Percentiles rank a stretch among this genome's conserved stretches.
Evolutionary conservation across 768 basidiomycete species (phyloP).

Genomic region (Leccinellum rugosiceps): DNA sequence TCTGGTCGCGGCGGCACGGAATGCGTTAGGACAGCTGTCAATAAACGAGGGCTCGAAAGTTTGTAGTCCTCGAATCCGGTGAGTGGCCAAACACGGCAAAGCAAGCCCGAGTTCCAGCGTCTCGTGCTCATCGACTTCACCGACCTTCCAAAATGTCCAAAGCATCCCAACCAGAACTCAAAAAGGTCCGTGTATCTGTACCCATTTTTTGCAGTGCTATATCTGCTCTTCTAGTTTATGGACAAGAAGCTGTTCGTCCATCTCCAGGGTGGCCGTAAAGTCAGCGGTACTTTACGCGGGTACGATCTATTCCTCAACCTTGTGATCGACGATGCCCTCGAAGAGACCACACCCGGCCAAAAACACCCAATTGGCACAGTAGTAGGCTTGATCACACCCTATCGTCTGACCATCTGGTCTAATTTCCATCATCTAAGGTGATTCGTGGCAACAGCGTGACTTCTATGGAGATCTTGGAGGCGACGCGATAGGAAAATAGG

Average conservation of each 20-base stretch:
- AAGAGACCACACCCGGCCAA: constrained; percentile 87
- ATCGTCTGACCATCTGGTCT: neutral
- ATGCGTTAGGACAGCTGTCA: neutral
- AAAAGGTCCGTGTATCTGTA: constrained; percentile 67
- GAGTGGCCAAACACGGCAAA: constrained; percentile 32
- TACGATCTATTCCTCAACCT: constrained; percentile 99
- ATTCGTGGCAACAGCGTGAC: constrained; percentile 96
- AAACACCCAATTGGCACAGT: constrained; percentile 91
- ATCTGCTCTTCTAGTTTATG: constrained; percentile 71
- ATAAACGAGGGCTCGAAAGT: neutral
- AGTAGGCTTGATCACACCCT: constrained; percentile 47
- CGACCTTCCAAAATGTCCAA: constrained; percentile 65
- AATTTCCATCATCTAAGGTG: constrained; percentile 51
- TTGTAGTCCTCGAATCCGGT: neutral
- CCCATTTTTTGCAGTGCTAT: neutral
- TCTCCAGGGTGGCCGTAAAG: constrained; percentile 92
- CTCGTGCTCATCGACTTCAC: neutral
- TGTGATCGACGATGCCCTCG: constrained; percentile 92
- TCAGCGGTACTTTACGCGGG: constrained; percentile 91
- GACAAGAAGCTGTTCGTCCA: constrained; percentile 96
- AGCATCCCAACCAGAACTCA: constrained; percentile 95
- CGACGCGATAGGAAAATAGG: constrained; percentile 41
- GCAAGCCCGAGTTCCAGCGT: constrained; percentile 15
- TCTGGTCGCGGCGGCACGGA: neutral
- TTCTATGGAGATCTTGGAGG: constrained; percentile 87